Evolutionary conservation across 345 rosid species (phyloP).

Genomic region (Raphanus sativus): DNA sequence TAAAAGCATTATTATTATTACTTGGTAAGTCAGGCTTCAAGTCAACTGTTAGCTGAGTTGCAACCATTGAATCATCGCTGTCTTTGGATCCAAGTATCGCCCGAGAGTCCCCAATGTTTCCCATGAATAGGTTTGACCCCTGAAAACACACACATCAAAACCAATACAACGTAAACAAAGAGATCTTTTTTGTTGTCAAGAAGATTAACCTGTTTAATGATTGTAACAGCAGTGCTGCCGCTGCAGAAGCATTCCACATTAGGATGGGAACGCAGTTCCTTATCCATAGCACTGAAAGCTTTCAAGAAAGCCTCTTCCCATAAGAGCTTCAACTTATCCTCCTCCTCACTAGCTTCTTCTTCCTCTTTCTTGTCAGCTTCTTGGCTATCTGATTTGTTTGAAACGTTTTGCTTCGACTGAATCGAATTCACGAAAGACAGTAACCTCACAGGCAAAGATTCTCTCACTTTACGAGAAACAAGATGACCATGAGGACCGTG

Average conservation of each 20-base stretch:
- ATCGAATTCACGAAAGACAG: conserved; percentile 57
- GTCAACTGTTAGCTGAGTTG: conserved; percentile 92
- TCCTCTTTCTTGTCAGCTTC: conserved; percentile 48
- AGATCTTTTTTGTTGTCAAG: conserved; percentile 6
- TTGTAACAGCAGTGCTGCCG: conserved; percentile 91
- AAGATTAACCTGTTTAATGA: conserved; percentile 75
- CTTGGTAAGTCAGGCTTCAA: conserved; percentile 98
- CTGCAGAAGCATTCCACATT: conserved; percentile 98
- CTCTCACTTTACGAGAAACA: conserved; percentile 96
- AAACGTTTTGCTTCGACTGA: conserved; percentile 52
- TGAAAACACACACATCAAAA: conserved; percentile 42
- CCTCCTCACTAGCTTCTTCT: conserved; percentile 54
- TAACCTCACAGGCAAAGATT: conserved; percentile 77
- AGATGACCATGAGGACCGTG: conserved; percentile 99
- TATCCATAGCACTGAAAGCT: conserved; percentile 94
- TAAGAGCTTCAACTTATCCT: conserved; percentile 51
- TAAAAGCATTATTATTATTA: conserved; percentile 36
- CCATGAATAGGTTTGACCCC: conserved; percentile 95
- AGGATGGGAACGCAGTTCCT: conserved; percentile 91
- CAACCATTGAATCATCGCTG: conserved; percentile 69
- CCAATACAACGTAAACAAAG: conserved; percentile 9
- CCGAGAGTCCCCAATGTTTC: conserved; percentile 96
- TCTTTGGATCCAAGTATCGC: conserved; percentile 94
- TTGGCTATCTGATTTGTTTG: conserved; percentile 50
- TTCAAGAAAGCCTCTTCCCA: conserved; percentile 94